A percentile compares a stretch with the other conserved stretches of the same genome.
Conservation (phyloP, 192 early-diverging fungal genomes). For the Funneliformis mosseae region DNA sequence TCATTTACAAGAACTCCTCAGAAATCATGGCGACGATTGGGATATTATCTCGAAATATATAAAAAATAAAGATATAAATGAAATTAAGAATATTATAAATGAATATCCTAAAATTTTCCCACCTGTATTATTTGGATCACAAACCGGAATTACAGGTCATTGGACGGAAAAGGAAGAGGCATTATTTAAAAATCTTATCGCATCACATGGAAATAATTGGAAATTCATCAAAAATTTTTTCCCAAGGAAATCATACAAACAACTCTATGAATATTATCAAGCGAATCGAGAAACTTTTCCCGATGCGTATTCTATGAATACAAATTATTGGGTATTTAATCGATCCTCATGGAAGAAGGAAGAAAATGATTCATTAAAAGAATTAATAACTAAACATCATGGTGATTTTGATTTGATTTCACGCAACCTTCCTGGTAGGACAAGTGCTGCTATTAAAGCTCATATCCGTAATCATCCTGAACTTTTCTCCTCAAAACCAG, state of each 20-base stretch:
- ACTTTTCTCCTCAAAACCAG: background rate
- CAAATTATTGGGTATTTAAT: background rate
- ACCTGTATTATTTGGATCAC: background rate
- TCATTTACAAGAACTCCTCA: background rate
- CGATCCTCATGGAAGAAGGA: background rate
- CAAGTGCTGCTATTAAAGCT: background rate
- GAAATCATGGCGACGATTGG: background rate
- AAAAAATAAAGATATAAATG: background rate
- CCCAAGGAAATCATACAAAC: background rate
- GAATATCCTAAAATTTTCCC: background rate
- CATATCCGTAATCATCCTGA: background rate
- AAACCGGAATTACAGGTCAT: background rate
- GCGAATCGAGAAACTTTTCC: background rate
- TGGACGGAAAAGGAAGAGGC: background rate
- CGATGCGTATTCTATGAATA: background rate
- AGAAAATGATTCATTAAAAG: slow-evolving; percentile 3
- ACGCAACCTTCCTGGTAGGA: background rate
- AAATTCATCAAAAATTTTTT: background rate
- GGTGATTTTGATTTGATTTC: background rate
- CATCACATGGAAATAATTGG: slow-evolving; percentile 3
- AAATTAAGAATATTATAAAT: slow-evolving; percentile 4
- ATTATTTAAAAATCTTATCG: background rate
- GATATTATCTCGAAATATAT: slow-evolving; percentile 3
- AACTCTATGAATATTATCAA: slow-evolving; percentile 3
- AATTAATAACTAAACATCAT: slow-evolving; percentile 1